Conservation (phyloP, 2,329 filamentous ascomycete genomes). For the Ilyonectria robusta region DNA sequence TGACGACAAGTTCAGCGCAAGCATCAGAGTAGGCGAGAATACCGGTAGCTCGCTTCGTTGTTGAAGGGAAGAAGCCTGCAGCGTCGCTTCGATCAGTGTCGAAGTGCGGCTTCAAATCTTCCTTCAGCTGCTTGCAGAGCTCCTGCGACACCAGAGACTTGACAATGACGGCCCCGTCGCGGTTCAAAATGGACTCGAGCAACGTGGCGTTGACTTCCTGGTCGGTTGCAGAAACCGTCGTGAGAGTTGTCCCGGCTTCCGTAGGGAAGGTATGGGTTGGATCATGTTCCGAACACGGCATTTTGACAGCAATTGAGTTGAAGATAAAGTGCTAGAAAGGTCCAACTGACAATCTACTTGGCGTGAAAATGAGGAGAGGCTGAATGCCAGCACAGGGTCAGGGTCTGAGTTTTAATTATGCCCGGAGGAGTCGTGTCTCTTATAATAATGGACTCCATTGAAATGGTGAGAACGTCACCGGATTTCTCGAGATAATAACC, state of each 20-base stretch:
- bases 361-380: too few relatives aligned
- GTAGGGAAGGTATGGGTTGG: background rate
- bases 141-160: constrained; percentile 8
- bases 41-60: constrained; percentile 11
- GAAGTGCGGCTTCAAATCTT: constrained; percentile 18
- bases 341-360: background rate
- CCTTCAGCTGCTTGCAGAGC: background rate
- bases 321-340: background rate
- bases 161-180: constrained; percentile 22
- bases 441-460: background rate
- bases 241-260: background rate
- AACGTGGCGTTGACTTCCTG: background rate
- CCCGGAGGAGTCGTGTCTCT: background rate
- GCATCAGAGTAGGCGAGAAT: constrained; percentile 18
- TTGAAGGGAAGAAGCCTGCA: constrained; percentile 14
- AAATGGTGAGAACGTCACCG: background rate
- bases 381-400: too few relatives aligned
- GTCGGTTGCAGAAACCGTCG: constrained; percentile 1
- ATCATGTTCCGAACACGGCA: background rate
- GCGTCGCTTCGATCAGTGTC: constrained; percentile 8
- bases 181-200: constrained; percentile 2
- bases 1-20: constrained; percentile 15
- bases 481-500: background rate
- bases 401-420: too few relatives aligned
- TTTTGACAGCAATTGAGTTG: background rate